These are phyloP conservation scores for Jimgerdemannia flammicorona DNA, from an alignment of 192 early-diverging fungal genomes.

Conservation along the genomic window DNA sequence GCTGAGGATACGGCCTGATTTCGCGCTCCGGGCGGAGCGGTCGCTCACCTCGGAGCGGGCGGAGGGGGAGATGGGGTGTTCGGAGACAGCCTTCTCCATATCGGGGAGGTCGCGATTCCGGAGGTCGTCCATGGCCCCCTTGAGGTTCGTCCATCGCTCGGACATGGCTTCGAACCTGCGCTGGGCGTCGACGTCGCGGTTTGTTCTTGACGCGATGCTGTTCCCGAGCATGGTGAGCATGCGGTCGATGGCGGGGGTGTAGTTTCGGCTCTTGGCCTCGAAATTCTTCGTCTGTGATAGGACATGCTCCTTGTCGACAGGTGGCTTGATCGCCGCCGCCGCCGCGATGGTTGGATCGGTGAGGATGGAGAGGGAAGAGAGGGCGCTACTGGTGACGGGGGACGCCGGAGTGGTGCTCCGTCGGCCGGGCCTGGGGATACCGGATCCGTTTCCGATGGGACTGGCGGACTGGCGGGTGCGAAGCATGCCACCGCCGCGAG, in stretches of 20 bases:
- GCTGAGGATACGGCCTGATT: slow-evolving; percentile 17
- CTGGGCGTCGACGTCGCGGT: slow-evolving; percentile 37
- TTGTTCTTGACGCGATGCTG: slow-evolving; percentile 44
- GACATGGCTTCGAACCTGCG: slow-evolving; percentile 44
- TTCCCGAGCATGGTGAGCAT: slow-evolving; percentile 53
- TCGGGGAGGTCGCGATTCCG: slow-evolving; percentile 26
- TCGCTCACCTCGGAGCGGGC: slow-evolving; percentile 22
- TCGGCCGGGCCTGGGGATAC: background rate
- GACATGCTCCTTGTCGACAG: slow-evolving; percentile 39
- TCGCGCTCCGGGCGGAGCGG: slow-evolving; percentile 9
- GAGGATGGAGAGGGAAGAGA: background rate
- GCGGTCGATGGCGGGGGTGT: slow-evolving; percentile 46
- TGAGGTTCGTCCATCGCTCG: slow-evolving; percentile 46
- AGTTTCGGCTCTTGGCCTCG: slow-evolving; percentile 55
- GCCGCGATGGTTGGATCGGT: background rate
- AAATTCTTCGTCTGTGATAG: slow-evolving; percentile 50
- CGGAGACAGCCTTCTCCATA: slow-evolving; percentile 18
- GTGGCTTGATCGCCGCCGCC: background rate
- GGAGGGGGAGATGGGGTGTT: slow-evolving; percentile 28
- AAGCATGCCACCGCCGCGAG: slow-evolving; percentile 16
- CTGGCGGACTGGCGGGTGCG: background rate
- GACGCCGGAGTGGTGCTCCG: background rate
- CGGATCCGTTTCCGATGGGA: background rate
- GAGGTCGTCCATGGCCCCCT: slow-evolving; percentile 26
- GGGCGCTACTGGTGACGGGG: too few species aligned